phyloP scores from a whole-genome alignment of 177 flowering plant species.

The Telopea speciosissima region DNA sequence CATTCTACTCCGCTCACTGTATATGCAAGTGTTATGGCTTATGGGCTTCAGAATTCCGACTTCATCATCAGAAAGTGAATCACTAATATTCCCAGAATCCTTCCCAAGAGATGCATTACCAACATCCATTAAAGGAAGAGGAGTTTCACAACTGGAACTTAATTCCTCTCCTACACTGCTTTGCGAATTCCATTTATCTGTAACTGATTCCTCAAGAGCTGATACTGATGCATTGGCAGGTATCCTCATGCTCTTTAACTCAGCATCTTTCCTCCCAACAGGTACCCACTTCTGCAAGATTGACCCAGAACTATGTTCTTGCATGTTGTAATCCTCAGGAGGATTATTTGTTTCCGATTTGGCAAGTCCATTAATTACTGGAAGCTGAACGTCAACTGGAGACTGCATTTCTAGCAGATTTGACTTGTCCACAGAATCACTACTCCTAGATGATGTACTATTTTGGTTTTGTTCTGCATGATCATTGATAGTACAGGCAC shows the following conservation, averaged over 20 bases:
- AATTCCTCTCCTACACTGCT: not conserved
- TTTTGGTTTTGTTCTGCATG: constrained; percentile 8
- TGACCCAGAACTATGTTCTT: constrained; percentile 29
- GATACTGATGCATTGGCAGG: not conserved
- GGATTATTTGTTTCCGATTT: constrained; percentile 22
- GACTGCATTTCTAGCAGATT: constrained; percentile 1
- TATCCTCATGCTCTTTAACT: not conserved
- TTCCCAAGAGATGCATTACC: not conserved
- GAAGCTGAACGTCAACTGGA: constrained; percentile 1
- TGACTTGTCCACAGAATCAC: constrained; percentile 10
- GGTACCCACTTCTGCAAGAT: constrained; percentile 48
- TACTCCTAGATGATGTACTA: constrained; percentile 7
- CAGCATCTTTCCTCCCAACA: constrained; percentile 27
- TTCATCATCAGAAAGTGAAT: constrained; percentile 11
- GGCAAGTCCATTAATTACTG: constrained; percentile 10
- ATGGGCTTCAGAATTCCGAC: constrained; percentile 8
- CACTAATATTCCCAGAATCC: constrained; percentile 12
- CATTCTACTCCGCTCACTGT: constrained; percentile 10
- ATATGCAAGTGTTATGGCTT: not conserved
- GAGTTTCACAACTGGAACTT: not conserved
- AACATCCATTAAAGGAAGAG: not conserved
- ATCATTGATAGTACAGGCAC: constrained; percentile 4
- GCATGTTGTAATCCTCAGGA: constrained; percentile 19
- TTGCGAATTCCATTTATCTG: not conserved
- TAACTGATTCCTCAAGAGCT: not conserved